Conservation (phyloP, 371 early-diverging fungal genomes). For the Rhizopus delemar region DNA sequence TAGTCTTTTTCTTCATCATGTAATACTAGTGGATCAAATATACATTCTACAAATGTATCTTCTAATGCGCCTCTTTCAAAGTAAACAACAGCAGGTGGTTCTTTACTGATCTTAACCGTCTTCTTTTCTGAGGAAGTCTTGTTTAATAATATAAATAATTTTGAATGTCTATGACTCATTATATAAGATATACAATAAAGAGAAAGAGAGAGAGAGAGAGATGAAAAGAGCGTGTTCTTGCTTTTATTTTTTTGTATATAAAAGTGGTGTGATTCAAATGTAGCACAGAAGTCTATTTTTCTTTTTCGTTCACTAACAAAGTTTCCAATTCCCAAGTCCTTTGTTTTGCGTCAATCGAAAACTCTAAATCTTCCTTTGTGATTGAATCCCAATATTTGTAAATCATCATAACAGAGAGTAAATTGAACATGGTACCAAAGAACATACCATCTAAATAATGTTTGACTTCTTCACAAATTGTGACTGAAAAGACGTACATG, state of each 20-base stretch:
- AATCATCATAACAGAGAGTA: constrained; percentile 91
- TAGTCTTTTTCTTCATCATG: constrained; percentile 51
- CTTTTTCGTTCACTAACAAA: constrained; percentile 13
- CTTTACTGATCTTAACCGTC: constrained; percentile 48
- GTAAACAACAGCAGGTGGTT: constrained; percentile 44
- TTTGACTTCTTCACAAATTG: constrained; percentile 74
- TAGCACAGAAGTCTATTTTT: constrained; percentile 5
- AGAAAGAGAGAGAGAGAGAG: neutral
- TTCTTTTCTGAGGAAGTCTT: constrained; percentile 17
- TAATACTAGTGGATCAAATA: constrained; percentile 46
- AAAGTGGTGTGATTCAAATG: constrained; percentile 1
- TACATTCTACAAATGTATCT: constrained; percentile 37
- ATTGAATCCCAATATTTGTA: constrained; percentile 96
- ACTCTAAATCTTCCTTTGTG: constrained; percentile 92
- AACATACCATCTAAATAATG: constrained; percentile 92
- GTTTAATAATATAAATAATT: constrained; percentile 1
- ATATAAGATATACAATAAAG: neutral
- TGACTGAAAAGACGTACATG: constrained; percentile 62
- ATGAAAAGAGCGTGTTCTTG: neutral
- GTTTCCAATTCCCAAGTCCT: constrained; percentile 52
- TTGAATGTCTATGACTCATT: neutral
- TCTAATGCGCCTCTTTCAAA: constrained; percentile 40
- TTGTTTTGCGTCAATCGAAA: constrained; percentile 75
- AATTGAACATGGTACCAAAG: constrained; percentile 77
- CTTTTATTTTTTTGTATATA: constrained; percentile 8